phyloP scores from a whole-genome alignment of 2,329 filamentous ascomycete species.

The Trichoderma cornu-damae region DNA sequence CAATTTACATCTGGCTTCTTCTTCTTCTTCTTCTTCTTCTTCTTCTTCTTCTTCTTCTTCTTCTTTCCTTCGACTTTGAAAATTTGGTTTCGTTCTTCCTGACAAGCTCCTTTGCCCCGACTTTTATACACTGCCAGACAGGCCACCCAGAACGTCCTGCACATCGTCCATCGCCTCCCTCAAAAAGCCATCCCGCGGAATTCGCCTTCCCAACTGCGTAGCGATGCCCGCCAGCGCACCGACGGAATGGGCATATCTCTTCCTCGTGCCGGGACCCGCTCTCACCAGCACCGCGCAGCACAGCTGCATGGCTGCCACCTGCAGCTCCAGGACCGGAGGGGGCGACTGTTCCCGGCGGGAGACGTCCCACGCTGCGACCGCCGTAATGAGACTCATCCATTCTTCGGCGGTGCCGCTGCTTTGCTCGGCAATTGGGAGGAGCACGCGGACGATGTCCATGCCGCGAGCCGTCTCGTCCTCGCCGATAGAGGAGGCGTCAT shows the following conservation, averaged over 20 bases:
- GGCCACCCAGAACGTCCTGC: constrained; percentile 28
- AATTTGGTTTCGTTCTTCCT: too few relatives aligned
- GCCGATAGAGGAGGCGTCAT: constrained; percentile 24
- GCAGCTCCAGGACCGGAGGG: constrained; percentile 42
- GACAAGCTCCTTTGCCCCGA: too few relatives aligned
- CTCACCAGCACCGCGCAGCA: constrained; percentile 47
- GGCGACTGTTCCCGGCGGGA: constrained; percentile 28
- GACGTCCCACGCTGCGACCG: constrained; percentile 45
- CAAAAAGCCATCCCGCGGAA: constrained; percentile 32
- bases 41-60: too few relatives aligned
- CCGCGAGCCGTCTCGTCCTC: constrained; percentile 41
- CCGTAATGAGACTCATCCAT: constrained; percentile 54
- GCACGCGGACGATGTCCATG: constrained; percentile 51
- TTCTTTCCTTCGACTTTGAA: too few relatives aligned
- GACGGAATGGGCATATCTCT: constrained; percentile 48
- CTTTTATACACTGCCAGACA: constrained; percentile 19
- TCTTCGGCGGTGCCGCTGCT: constrained; percentile 42
- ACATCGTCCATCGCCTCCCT: constrained; percentile 45
- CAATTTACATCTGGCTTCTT: background rate
- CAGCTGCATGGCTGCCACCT: constrained; percentile 52
- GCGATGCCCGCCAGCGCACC: constrained; percentile 47
- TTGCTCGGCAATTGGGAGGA: constrained; percentile 50
- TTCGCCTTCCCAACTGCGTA: constrained; percentile 35
- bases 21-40: background rate
- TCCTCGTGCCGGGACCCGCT: constrained; percentile 43